Evolutionary conservation across 2,329 filamentous ascomycete species (phyloP).

Genomic region (Fusarium burgessii): DNA sequence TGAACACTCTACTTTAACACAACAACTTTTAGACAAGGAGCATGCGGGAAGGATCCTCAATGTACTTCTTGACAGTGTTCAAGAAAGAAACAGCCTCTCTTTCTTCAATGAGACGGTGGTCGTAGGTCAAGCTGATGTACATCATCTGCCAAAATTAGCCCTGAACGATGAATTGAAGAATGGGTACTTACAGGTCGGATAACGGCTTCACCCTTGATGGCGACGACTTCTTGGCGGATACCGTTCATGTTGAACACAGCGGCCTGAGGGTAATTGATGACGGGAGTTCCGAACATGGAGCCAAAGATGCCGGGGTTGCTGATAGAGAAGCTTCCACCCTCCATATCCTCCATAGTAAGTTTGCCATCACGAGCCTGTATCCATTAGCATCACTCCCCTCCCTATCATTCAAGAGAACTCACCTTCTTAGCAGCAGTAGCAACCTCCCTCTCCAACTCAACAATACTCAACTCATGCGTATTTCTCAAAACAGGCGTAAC

Average conservation of each 20-base stretch:
- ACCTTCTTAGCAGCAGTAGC: constrained; percentile 73
- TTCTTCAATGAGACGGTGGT: constrained; percentile 67
- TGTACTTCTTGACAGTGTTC: constrained; percentile 49
- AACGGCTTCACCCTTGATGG: constrained; percentile 65
- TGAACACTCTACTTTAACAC: neutral
- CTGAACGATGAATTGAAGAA: constrained; percentile 7
- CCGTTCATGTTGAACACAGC: constrained; percentile 71
- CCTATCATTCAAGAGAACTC: constrained; percentile 59
- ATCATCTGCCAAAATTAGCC: constrained; percentile 49
- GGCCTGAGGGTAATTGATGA: constrained; percentile 82
- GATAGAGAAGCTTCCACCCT: constrained; percentile 82
- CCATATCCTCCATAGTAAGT: constrained; percentile 81
- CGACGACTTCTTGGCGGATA: constrained; percentile 64
- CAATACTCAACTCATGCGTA: constrained; percentile 61
- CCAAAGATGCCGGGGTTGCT: constrained; percentile 83
- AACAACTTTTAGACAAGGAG: constrained; percentile 58
- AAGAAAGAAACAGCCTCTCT: constrained; percentile 71
- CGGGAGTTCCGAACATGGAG: constrained; percentile 66
- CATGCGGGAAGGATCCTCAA: constrained; percentile 58
- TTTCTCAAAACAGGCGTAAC: constrained; percentile 82
- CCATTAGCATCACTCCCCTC: neutral
- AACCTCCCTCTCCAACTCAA: constrained; percentile 65
- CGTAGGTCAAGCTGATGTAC: constrained; percentile 66
- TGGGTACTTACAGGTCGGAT: constrained; percentile 51
- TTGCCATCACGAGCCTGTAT: constrained; percentile 74